Conservation (phyloP, 2,329 filamentous ascomycete genomes). For the Fusarium pseudocircinatum region DNA sequence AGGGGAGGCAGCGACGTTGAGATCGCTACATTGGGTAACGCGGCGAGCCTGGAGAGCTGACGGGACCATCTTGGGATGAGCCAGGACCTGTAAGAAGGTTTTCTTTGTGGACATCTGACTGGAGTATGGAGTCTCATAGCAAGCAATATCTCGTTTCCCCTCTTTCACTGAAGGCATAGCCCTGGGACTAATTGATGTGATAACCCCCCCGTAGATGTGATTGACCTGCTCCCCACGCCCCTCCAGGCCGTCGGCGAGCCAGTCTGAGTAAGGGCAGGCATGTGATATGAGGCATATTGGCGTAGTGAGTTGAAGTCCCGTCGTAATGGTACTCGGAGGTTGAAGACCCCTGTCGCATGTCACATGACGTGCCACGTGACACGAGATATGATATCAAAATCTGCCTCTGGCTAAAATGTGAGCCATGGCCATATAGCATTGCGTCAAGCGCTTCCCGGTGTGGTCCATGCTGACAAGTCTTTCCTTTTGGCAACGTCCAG, state of each 20-base stretch:
- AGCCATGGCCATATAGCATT: neutral
- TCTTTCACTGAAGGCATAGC: constrained; percentile 21
- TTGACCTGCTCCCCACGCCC: constrained; percentile 31
- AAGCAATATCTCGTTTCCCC: constrained; percentile 38
- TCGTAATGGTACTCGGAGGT: constrained; percentile 28
- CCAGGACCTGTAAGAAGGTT: constrained; percentile 30
- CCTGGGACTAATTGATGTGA: constrained; percentile 36
- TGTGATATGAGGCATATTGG: constrained; percentile 35
- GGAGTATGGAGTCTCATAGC: constrained; percentile 42
- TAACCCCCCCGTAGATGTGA: constrained; percentile 43
- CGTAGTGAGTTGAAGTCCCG: constrained; percentile 15
- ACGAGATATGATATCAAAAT: neutral
- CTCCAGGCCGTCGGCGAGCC: constrained; percentile 20
- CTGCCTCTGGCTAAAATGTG: neutral
- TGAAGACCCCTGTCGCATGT: constrained; percentile 21
- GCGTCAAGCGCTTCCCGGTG: neutral
- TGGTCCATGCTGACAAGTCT: no score
- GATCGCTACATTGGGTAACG: constrained; percentile 46
- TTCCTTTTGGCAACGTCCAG: neutral
- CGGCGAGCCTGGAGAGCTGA: constrained; percentile 25
- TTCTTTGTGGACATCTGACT: constrained; percentile 36
- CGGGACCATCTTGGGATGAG: constrained; percentile 34
- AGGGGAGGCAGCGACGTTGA: constrained; percentile 42
- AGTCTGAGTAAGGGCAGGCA: constrained; percentile 25
- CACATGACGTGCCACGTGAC: constrained; percentile 36